Base-by-base conservation (phyloP, 148 eudicot genomes). In the Nepenthes gracilis region DNA sequence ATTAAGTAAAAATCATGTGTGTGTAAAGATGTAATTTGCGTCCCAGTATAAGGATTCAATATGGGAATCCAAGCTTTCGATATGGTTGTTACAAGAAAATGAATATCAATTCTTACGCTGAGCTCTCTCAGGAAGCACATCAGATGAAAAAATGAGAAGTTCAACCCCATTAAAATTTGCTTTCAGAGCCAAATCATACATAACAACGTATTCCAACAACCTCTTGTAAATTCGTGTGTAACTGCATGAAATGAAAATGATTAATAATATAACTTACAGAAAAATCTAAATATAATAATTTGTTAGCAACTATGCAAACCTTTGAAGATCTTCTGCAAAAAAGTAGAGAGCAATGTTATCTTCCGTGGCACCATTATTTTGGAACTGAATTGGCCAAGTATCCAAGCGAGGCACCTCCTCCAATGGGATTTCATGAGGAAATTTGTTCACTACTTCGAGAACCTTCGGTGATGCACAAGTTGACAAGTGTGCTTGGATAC, bases 321-420 rank as follows among this genome's bases (percentile, higher is more conserved):
- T 81, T 43, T 59, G 60, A 14, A 57, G 36, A 70, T 81, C 85
- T 72, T 77, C 77, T 40, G 85, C 82, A 67, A 77, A 81, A 74
- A 81, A 81, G 67, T 77, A 81, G 51, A 81, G 59, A 43, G 77
- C 80, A 52, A 81, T 75, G 65, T 70, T 71, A 32, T 77, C 82
- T 72, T 93, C 96, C 13, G 73, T 81, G 33, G 73, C 87, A 62
- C 81, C 76, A 64, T 56, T 54, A 52, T 80, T 80, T 67, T 75
- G 82, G 67, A 84, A 93, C 60, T 84, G 87, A 57, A 66, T 36
- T 11, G 92, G 96, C 99, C 95, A 88, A 49, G 64, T 72, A 62
- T 82, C 85, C 51, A 58, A 54, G 36, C 90, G 86, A 58, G 87
- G 69, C 62, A 81, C 79, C 72, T 83, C 84, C 68, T 84, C 63